Base-by-base conservation (phyloP, 140 eudicot genomes). In the Oenanthe javanica region DNA sequence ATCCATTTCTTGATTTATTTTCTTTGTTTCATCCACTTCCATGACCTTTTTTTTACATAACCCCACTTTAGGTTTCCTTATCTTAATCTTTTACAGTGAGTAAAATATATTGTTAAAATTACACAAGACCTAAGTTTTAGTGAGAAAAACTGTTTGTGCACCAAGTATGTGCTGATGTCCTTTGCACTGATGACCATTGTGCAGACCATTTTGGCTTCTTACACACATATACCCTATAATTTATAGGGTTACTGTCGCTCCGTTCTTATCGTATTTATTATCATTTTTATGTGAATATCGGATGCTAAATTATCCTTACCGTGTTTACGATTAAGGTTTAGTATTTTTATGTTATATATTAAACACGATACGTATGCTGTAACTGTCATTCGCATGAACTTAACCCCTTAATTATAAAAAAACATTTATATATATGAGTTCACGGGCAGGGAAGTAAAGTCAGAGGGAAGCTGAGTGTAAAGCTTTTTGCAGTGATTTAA, bases 1-100 rank as follows among this genome's bases (percentile, higher is more conserved):
- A 19, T 82, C 89, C 63, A 75, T 72, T 40, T 79, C 79, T 43
- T 79, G 59, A 1, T 79, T 76, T 77, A 85, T 77, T 77, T 84
- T 79, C 25, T 81, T 81, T 1, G 88, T 87, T 78, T 86, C 93
- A 75, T 87, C 98, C 81, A 89, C 88, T 88, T 93, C 98, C 98
- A 93, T 93, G 75, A 84, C 78, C 87, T 90, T 83, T 83, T 85
- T 71, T 25, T 51, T 59, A 79, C 71, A 48, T 77, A 76, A 78
- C 25, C 7, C 79, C 46, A 47, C 57, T 73, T 43, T 42, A 38
- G 46, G 47, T 48, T 48, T 59, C 82, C 78, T 87, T 57, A 57
- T 57, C 84, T 27, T 61, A 67, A 67, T 67, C 43, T 72, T 77
- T 77, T 61, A 43, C 52, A 81, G 82, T 46, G 81, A 52, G 63